These are phyloP conservation scores for Austroboletus novae-zelandiae DNA, from an alignment of 1,284 basidiomycete genomes.

Conservation along the genomic window DNA sequence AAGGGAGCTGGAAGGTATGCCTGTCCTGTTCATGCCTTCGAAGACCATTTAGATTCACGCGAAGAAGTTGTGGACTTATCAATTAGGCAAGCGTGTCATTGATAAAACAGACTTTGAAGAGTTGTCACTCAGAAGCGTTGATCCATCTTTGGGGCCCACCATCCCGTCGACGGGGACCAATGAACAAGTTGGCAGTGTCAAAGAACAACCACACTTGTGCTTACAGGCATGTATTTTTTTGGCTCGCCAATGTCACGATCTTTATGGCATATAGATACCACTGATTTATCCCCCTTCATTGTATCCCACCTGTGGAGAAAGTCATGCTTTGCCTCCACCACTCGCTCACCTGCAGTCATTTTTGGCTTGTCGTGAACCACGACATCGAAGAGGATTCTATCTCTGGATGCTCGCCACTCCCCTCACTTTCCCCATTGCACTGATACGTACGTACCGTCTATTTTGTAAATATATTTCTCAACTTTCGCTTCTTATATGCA, in stretches of 20 bases:
- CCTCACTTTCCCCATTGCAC: constrained; percentile 67
- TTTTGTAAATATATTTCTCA: constrained; percentile 1
- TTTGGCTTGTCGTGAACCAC: constrained; percentile 53
- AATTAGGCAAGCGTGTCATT: constrained; percentile 61
- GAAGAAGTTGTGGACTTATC: constrained; percentile 53
- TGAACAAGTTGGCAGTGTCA: constrained; percentile 18
- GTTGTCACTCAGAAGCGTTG: constrained; percentile 64
- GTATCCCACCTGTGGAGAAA: constrained; percentile 23
- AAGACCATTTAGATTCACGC: constrained; percentile 1
- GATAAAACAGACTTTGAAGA: constrained; percentile 78
- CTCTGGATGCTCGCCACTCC: constrained; percentile 64
- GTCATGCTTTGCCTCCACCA: constrained; percentile 30
- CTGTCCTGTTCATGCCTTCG: not conserved
- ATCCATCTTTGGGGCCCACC: constrained; percentile 63
- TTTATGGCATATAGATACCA: constrained; percentile 48
- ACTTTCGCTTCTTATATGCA: constrained; percentile 25
- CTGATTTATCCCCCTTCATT: constrained; percentile 65
- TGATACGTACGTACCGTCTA: constrained; percentile 60
- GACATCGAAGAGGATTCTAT: constrained; percentile 63
- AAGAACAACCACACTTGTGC: not conserved
- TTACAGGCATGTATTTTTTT: constrained; percentile 6
- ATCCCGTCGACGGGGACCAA: constrained; percentile 23
- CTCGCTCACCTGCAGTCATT: constrained; percentile 54
- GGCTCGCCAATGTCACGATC: not conserved
- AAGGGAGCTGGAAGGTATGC: constrained; percentile 67